A percentile compares a stretch with the other conserved stretches of the same genome.
phyloP scores from a whole-genome alignment of 2,329 filamentous ascomycete genomes.

The Colletotrichum navitas region DNA sequence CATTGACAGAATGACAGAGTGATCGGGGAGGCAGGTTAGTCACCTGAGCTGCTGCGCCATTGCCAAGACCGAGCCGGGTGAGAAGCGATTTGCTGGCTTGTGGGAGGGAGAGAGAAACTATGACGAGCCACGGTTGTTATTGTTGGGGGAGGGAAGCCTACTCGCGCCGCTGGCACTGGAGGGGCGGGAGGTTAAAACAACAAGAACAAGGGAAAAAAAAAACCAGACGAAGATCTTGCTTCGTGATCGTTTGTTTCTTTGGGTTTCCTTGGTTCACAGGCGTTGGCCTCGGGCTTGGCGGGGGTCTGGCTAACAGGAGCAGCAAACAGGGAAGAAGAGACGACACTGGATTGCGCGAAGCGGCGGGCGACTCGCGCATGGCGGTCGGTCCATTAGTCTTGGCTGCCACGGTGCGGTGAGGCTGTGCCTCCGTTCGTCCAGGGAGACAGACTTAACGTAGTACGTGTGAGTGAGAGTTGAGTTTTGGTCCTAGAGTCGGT shows the following conservation, averaged over 20 bases:
- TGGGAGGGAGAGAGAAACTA: neutral
- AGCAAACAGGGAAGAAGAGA: conserved; percentile 1
- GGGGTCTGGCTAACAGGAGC: neutral
- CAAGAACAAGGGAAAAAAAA: no score
- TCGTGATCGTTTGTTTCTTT: neutral
- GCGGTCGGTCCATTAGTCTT: conserved; percentile 19
- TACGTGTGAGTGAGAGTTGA: neutral
- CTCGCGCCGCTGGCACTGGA: neutral
- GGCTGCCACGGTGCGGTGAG: conserved; percentile 10
- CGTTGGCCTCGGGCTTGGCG: conserved; percentile 30
- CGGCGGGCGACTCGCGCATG: conserved; percentile 1
- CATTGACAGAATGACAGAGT: neutral
- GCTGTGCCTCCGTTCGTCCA: conserved; percentile 11
- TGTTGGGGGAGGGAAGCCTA: neutral
- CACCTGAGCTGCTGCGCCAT: conserved; percentile 17
- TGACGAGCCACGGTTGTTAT: neutral
- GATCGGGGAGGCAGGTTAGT: neutral
- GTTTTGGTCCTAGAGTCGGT: neutral
- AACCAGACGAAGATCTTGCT: neutral
- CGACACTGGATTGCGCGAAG: no score
- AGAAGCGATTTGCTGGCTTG: conserved; percentile 9
- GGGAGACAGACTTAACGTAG: neutral
- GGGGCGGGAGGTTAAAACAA: no score
- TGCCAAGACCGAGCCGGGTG: conserved; percentile 14
- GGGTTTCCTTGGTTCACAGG: neutral